Evolutionary conservation across 1,139 yeast genomes (phyloP), one percentile per base, ranked within the genome.

Genomic region (Pichia sp.): DNA sequence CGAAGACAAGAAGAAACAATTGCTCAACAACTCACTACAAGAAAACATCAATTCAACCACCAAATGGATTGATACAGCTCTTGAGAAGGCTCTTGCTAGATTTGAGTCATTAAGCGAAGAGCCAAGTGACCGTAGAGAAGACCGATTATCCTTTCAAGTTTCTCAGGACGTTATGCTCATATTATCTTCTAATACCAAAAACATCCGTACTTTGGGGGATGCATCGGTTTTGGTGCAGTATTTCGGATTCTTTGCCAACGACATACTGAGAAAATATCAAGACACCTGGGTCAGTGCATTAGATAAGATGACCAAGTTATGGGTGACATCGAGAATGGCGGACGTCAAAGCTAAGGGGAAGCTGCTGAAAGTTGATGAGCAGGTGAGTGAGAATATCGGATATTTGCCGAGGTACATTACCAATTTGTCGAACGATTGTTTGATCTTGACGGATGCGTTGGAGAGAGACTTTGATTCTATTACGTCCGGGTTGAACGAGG

Each of bases 401-500:
- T 65, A 58, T 55, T 60, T 66, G 45, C 69, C 69, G 8, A 55
- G 69, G 41, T 66, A 66, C 50, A 62, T 65, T 13, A 65, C 66
- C 0, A 56, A 62, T 29, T 52, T 66, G 47, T 67, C 68, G 3
- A 66, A 66, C 56, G 69, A 66, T 53, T 60, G 65, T 49, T 64
- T 66, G 13, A 60, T 58, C 19, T 58, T 65, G 40, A 62, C 63
- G 15, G 67, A 66, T 59, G 69, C 66, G 13, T 53, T 66, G 42
- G 66, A 64, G 34, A 36, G 32, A 15, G 61, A 63, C 52, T 62
- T 59, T 51, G 60, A 58, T 47, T 53, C 54, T 8, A 54, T 64
- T 8, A 55, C 59, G 13, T 51, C 54, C 31, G 59, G 63, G 54
- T 51, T 64, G 15, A 65, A 59, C 53, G 58, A 59, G 1, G 54